Evolutionary conservation across 2,329 filamentous ascomycete genomes (phyloP), one percentile per base, ranked within the genome.

Genomic region (Myriosclerotinia curreyana): DNA sequence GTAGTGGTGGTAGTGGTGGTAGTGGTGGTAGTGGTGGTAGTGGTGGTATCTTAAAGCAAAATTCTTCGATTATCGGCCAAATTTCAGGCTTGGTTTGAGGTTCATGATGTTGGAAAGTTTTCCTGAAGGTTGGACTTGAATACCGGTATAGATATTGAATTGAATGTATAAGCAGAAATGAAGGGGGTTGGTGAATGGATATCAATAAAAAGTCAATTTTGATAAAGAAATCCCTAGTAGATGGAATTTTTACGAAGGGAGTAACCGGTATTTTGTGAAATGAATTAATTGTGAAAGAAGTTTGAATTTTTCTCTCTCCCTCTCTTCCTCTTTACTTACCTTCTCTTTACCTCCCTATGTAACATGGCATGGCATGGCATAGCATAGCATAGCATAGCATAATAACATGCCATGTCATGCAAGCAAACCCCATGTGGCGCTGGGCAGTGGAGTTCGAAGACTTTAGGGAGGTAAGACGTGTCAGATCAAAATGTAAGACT

Each of bases 351-450:
- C 20, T 49, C n/a, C 11, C 15, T 25, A 31, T n/a, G n/a, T n/a
- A 28, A 25, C 28, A 48, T 63, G 22, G n/a, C 17, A 64, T 59
- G 46, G 53, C 53, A 64, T 64, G 61, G n/a, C n/a, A n/a, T n/a
- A n/a, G n/a, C n/a, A n/a, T n/a, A n/a, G n/a, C n/a, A n/a, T n/a
- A n/a, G n/a, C n/a, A n/a, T n/a, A n/a, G n/a, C n/a, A n/a, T n/a
- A n/a, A n/a, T n/a, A 28, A 25, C 28, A 48, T 63, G 22, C 28
- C 17, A 64, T 59, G 46, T 53, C 53, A 64, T 64, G 61, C 53
- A 64, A 64, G 61, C 53, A 64, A 51, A 55, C 53, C 59, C 53
- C 61, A 64, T 64, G 61, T 64, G 61, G 53, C 61, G 61, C 42
- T 34, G 53, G 25, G 28, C 36, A 59, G 61, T 64, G 61, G 61